Percentiles rank a stretch among this genome's conserved stretches.
These are phyloP conservation scores for Cichorium intybus DNA, from an alignment of 140 eudicot genomes.

Conservation along the genomic window DNA sequence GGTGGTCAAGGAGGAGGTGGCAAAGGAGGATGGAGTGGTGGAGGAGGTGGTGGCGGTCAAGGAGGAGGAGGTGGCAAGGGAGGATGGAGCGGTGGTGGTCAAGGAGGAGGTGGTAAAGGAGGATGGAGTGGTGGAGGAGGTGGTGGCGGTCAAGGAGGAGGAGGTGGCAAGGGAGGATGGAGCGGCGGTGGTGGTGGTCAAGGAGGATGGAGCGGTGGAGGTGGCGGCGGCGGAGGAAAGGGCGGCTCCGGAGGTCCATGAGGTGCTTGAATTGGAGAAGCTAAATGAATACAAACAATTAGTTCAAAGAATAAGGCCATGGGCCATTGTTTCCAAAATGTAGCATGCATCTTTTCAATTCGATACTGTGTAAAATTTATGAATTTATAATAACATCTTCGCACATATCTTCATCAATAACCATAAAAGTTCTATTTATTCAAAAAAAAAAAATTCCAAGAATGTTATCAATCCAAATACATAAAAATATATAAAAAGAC, in stretches of 20 bases:
- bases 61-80: neutral
- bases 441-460: neutral
- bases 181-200: constrained; percentile 17
- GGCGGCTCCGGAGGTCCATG: neutral
- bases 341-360: neutral
- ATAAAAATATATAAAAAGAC: neutral
- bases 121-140: constrained; percentile 17
- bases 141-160: neutral
- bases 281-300: constrained; percentile 5
- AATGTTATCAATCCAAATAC: neutral
- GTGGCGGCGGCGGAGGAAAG: neutral
- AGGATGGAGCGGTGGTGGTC: constrained; percentile 6
- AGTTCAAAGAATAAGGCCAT: constrained; percentile 29
- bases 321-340: neutral
- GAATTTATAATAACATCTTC: too few species aligned
- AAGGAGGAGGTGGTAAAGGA: constrained; percentile 11
- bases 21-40: constrained; percentile 8
- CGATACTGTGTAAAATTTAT: neutral
- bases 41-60: constrained; percentile 11
- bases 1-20: constrained; percentile 10
- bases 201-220: constrained; percentile 8
- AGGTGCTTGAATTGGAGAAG: neutral
- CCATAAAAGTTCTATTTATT: neutral
- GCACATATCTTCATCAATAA: too few species aligned
- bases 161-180: neutral